Percentiles rank a stretch among this genome's conserved stretches.
Evolutionary conservation across 805 yeast genomes (phyloP).

Genomic region (Nakazawaea ambrosiae): DNA sequence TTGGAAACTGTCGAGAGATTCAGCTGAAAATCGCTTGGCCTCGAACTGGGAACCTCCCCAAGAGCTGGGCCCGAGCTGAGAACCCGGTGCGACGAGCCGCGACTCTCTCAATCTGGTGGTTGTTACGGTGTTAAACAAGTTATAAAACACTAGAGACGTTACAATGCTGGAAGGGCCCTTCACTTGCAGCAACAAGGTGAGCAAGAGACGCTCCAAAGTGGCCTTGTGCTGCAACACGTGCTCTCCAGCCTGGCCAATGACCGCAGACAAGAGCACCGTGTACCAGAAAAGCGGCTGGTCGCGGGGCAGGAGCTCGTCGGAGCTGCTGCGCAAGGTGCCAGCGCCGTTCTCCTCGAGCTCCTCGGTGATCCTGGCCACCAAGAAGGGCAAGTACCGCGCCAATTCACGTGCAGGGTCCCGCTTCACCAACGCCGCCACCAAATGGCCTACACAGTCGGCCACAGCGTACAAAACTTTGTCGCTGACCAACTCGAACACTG

Average conservation of each 20-base stretch:
- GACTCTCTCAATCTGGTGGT: constrained; percentile 52
- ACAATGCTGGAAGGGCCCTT: constrained; percentile 60
- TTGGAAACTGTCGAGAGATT: constrained; percentile 40
- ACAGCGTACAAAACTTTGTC: constrained; percentile 53
- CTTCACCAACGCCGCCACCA: constrained; percentile 65
- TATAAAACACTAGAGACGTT: constrained; percentile 53
- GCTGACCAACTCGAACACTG: constrained; percentile 50
- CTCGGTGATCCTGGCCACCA: constrained; percentile 46
- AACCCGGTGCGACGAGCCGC: constrained; percentile 43
- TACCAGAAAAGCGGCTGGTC: constrained; percentile 75
- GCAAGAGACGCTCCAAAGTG: constrained; percentile 40
- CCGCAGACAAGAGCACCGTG: constrained; percentile 60
- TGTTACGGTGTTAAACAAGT: constrained; percentile 56
- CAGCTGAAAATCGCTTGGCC: constrained; percentile 36
- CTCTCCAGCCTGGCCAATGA: constrained; percentile 60
- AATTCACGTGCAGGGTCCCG: constrained; percentile 49
- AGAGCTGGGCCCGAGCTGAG: too few relatives aligned
- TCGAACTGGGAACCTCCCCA: constrained; percentile 77
- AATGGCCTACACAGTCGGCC: constrained; percentile 61
- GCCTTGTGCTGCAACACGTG: constrained; percentile 34
- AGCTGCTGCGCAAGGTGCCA: constrained; percentile 60
- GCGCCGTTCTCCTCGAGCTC: constrained; percentile 78
- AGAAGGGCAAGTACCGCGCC: constrained; percentile 32
- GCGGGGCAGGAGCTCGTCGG: constrained; percentile 63
- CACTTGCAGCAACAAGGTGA: constrained; percentile 38